Conservation (phyloP, 2,329 filamentous ascomycete species). For the Pseudogymnoascus sp. region DNA sequence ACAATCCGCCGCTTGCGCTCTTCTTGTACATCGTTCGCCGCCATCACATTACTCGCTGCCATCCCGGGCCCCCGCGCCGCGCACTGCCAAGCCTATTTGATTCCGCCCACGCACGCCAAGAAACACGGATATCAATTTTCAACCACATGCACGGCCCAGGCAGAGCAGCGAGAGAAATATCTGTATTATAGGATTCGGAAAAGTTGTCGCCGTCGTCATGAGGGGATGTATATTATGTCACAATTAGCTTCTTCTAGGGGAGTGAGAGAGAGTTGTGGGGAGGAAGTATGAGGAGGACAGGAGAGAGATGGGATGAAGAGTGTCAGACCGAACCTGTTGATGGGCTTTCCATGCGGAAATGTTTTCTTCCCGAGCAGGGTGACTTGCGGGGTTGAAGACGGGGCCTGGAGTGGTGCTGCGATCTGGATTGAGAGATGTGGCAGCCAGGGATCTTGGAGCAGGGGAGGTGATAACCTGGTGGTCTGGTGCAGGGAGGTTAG, state of each 20-base stretch:
- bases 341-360: neutral
- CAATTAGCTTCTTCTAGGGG: neutral
- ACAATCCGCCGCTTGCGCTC: slow-evolving; percentile 2
- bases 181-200: slow-evolving; percentile 5
- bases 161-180: neutral
- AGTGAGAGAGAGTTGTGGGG: neutral
- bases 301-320: neutral
- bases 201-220: neutral
- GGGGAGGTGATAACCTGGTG: neutral
- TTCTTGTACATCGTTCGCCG: slow-evolving; percentile 5
- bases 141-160: neutral
- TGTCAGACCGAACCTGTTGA: neutral
- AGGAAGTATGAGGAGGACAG: neutral
- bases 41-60: neutral
- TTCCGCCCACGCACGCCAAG: neutral
- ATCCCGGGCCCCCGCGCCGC: neutral
- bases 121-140: neutral
- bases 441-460: neutral
- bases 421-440: neutral
- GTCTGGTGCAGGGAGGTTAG: neutral
- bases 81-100: neutral
- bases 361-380: neutral
- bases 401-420: neutral
- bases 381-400: neutral
- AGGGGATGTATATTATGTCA: slow-evolving; percentile 3